Evolutionary conservation across 805 yeast genomes (phyloP), one percentile per base, ranked within the genome.

Genomic region (Citeromyces nyonsensis): DNA sequence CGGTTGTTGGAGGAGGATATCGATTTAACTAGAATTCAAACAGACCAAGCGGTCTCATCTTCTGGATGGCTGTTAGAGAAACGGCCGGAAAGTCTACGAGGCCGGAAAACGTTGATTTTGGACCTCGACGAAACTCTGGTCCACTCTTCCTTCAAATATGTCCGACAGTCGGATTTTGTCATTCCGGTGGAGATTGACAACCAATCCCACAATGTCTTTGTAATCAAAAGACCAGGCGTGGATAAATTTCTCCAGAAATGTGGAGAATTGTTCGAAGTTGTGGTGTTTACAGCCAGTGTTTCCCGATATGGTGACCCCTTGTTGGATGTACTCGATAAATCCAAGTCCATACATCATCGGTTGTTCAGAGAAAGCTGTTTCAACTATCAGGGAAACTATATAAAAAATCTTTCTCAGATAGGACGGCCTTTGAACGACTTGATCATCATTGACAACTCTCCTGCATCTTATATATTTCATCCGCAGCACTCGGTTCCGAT

Each of bases 401-500:
- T 91, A 51, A 91, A 91, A 58, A 88, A 91, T 51, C 63, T 91
- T 42, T 76, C 94, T 5, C 96, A 84, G 53, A 73, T 91, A 44
- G 99, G 99, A 9, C 66, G 99, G 45, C 95, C 95, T 3, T 60
- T 91, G 39, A 58, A 68, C 35, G 94, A 85, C 42, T 61, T 80
- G 29, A 85, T 91, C 36, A 91, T 91, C 42, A 73, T 91, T 41
- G 99, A 91, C 59, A 91, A 91, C 55, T 86, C 97, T 3, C 97
- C 99, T 1, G 95, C 97, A 3, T 83, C 95, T n/a, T 91, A 91
- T 55, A 76, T 88, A 35, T 82, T 91, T 63, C 97, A 91, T 51
- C 99, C 98, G 13, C 94, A 84, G 53, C 95, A 91, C 58, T 94
- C 97, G 6, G 79, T 91, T 20, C 99, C 99, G 15, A 82, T 91